These are phyloP conservation scores for Actinidia polygama DNA, from an alignment of 179 eudicot species.

Conservation along the genomic window DNA sequence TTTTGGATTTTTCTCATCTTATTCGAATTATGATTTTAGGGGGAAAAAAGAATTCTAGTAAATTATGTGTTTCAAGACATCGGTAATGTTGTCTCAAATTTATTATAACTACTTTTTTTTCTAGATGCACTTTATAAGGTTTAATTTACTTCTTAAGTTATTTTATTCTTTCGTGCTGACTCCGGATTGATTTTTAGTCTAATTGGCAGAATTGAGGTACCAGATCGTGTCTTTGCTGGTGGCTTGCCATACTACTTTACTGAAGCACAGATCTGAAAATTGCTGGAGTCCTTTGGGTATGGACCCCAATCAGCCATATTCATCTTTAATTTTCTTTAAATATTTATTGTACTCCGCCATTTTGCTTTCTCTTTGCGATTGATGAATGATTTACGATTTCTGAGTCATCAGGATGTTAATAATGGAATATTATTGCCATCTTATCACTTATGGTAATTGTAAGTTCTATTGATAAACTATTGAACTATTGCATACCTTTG, in stretches of 20 bases:
- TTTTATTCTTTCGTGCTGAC: conserved; percentile 18
- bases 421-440: background rate
- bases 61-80: too few species aligned
- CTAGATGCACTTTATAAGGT: background rate
- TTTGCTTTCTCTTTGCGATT: background rate
- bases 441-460: background rate
- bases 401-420: conserved; percentile 3
- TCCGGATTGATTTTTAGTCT: conserved; percentile 40
- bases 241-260: conserved; percentile 85
- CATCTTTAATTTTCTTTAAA: background rate
- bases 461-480: conserved; percentile 19
- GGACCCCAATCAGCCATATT: background rate
- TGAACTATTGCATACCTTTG: conserved; percentile 21
- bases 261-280: conserved; percentile 77
- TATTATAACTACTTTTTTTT: background rate
- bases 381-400: background rate
- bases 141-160: background rate
- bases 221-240: conserved; percentile 85
- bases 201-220: conserved; percentile 72
- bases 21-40: too few species aligned
- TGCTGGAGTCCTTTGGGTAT: conserved; percentile 86
- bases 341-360: background rate
- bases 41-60: too few species aligned
- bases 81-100: too few species aligned
- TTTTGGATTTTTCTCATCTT: too few species aligned